Percentiles rank a stretch among this genome's conserved stretches.
These are phyloP conservation scores for Paratinospora sagittata DNA, from an alignment of 164 flowering plant species.

Conservation along the genomic window DNA sequence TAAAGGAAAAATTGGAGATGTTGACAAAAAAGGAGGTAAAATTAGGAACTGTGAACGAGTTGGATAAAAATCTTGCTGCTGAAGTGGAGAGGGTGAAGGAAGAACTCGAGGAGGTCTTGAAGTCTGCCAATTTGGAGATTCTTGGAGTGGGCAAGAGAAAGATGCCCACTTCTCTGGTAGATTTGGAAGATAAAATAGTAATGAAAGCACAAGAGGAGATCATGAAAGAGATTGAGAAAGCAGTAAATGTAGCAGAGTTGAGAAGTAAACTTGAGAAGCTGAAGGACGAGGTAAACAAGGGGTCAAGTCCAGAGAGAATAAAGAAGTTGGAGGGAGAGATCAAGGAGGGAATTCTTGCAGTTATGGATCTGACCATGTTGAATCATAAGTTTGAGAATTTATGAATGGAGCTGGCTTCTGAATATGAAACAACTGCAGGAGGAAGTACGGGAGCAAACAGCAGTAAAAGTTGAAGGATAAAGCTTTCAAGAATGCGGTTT, in stretches of 20 bases:
- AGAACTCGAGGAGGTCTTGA: constrained; percentile 39
- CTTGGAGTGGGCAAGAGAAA: constrained; percentile 7
- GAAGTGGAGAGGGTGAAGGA: constrained; percentile 33
- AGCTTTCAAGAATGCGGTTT: not conserved
- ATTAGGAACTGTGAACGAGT: constrained; percentile 22
- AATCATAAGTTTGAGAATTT: constrained; percentile 46
- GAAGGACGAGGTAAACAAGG: constrained; percentile 23
- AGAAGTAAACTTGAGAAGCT: constrained; percentile 28
- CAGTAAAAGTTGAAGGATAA: constrained; percentile 19
- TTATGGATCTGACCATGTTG: constrained; percentile 34
- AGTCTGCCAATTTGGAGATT: constrained; percentile 32
- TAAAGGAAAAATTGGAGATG: constrained; percentile 37
- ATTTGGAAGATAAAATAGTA: constrained; percentile 29
- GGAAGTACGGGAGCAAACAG: constrained; percentile 19
- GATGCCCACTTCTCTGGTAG: constrained; percentile 15
- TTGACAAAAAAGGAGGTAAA: constrained; percentile 25
- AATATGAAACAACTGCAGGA: constrained; percentile 18
- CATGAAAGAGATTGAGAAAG: constrained; percentile 30
- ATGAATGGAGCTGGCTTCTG: constrained; percentile 32
- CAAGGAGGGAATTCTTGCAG: constrained; percentile 38
- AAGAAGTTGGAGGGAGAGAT: constrained; percentile 31
- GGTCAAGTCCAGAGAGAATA: constrained; percentile 20
- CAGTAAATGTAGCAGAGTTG: constrained; percentile 44
- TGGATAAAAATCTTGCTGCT: constrained; percentile 22
- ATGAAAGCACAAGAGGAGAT: constrained; percentile 27